Percentiles rank a stretch among this genome's conserved stretches.
Conservation (phyloP, 352 stramenopile species). For the Pythium periplocum region DNA sequence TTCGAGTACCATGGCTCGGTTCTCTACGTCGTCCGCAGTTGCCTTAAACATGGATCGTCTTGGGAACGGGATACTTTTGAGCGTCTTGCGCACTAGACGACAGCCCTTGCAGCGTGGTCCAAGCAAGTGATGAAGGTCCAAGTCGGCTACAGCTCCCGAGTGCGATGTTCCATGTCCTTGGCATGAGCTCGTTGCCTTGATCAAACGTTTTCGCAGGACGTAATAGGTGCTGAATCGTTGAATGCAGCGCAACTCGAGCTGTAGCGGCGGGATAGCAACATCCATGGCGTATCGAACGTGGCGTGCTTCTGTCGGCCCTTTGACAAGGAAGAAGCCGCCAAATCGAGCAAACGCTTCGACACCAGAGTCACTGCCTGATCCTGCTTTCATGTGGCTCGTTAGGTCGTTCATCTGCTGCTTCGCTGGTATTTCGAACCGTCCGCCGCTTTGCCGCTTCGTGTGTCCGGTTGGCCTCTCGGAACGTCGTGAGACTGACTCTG, state of each 20-base stretch:
- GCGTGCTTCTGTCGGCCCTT: conserved; percentile 36
- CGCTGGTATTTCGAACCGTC: no score
- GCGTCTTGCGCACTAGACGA: conserved; percentile 23
- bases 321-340: conserved; percentile 39
- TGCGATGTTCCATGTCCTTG: conserved; percentile 11
- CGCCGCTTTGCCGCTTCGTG: no score
- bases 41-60: conserved; percentile 40
- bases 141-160: conserved; percentile 4
- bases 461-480: neutral
- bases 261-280: conserved; percentile 30
- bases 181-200: conserved; percentile 41
- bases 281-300: conserved; percentile 72
- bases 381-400: neutral
- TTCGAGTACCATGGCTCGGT: conserved; percentile 44
- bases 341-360: conserved; percentile 4
- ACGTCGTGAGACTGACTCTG: neutral
- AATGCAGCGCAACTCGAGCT: conserved; percentile 40
- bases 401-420: no score
- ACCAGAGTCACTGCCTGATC: neutral
- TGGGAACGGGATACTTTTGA: conserved; percentile 44
- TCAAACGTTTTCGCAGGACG: conserved; percentile 40
- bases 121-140: conserved; percentile 1
- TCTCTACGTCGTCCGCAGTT: conserved; percentile 38
- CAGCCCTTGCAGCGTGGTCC: conserved; percentile 33
- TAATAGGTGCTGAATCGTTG: conserved; percentile 60